Evolutionary conservation across 2,329 filamentous ascomycete species (phyloP).

Genomic region (Aspergillus transmontanensis): DNA sequence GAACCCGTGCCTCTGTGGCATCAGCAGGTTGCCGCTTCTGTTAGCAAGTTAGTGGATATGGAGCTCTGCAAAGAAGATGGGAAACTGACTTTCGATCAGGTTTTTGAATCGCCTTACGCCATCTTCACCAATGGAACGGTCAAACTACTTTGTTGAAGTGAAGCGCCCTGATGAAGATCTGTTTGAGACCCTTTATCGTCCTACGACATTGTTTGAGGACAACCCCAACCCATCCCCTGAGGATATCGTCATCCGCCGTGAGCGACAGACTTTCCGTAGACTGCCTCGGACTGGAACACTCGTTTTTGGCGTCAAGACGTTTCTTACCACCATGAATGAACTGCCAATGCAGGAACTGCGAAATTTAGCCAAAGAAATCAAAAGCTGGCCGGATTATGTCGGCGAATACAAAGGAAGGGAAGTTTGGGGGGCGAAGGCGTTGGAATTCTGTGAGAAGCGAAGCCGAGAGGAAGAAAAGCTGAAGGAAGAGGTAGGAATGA

Average conservation of each 20-base stretch:
- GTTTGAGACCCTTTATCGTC: slow-evolving; percentile 49
- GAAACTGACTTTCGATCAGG: slow-evolving; percentile 23
- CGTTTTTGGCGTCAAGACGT: slow-evolving; percentile 55
- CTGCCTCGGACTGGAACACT: slow-evolving; percentile 49
- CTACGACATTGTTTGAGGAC: slow-evolving; percentile 42
- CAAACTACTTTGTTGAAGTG: slow-evolving; percentile 55
- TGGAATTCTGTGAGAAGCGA: slow-evolving; percentile 39
- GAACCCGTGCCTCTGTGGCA: slow-evolving; percentile 54
- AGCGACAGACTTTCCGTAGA: slow-evolving; percentile 53
- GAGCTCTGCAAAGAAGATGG: not conserved
- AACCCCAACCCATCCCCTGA: slow-evolving; percentile 38
- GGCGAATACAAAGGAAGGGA: slow-evolving; percentile 48
- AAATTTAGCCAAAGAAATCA: slow-evolving; percentile 47
- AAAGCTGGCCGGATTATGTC: slow-evolving; percentile 49
- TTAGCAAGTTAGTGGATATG: slow-evolving; percentile 42
- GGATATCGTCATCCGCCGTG: slow-evolving; percentile 51
- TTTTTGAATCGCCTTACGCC: slow-evolving; percentile 51
- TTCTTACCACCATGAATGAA: slow-evolving; percentile 45
- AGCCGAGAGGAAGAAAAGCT: slow-evolving; percentile 15
- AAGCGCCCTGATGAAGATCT: slow-evolving; percentile 39
- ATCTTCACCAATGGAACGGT: slow-evolving; percentile 51
- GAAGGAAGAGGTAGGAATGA: slow-evolving; percentile 12
- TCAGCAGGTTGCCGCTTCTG: slow-evolving; percentile 46
- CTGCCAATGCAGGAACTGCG: slow-evolving; percentile 44
- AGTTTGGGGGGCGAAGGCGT: slow-evolving; percentile 45